Evolutionary conservation across 495 filamentous ascomycete genomes (phyloP), one percentile per base, ranked within the genome.

Genomic region (Lophiotrema nucula): DNA sequence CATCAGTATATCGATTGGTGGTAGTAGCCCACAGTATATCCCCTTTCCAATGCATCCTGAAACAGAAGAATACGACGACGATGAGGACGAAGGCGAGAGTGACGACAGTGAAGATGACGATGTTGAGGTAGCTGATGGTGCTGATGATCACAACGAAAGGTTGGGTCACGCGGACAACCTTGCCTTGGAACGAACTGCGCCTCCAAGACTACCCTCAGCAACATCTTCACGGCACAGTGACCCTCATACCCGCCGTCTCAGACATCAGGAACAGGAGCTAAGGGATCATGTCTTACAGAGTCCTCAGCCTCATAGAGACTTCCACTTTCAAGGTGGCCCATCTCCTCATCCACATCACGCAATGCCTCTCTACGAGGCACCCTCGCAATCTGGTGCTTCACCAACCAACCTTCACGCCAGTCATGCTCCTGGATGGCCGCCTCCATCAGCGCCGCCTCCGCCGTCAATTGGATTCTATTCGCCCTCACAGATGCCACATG

Each of bases 31-130:
- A 23, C 53, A 65, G 22, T 47, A 50, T 10, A 39, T 44, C 10
- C 45, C 45, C 21, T 48, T 51, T 8, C 38, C 41, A 31, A 22
- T 33, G 38, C 59, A 49, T 35, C 33, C 15, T 16, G 41, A 55
- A 2, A n/a, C 52, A 16, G 51, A 70, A 53, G 64, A 67, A 33
- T 67, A 67, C 1, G 60, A 64, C 0, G 55, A 51, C 16, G 56
- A 55, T 15, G 46, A 57, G 16, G 51, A 57, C 5, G 58, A 58
- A 22, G 55, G 55, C 19, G 58, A 62, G 12, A 56, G 38, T 12
- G 16, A 53, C 2, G 57, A 62, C 11, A 33, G 57, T 60, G 44
- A 73, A 72, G 16, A 75, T 8, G 3, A 63, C 69, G 23, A 70
- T 45, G 48, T 61, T 69, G 16, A 69, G 12, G 15, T 63, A 24